Conservation (phyloP, 2,329 filamentous ascomycete species). For the Beauveria asiatica region DNA sequence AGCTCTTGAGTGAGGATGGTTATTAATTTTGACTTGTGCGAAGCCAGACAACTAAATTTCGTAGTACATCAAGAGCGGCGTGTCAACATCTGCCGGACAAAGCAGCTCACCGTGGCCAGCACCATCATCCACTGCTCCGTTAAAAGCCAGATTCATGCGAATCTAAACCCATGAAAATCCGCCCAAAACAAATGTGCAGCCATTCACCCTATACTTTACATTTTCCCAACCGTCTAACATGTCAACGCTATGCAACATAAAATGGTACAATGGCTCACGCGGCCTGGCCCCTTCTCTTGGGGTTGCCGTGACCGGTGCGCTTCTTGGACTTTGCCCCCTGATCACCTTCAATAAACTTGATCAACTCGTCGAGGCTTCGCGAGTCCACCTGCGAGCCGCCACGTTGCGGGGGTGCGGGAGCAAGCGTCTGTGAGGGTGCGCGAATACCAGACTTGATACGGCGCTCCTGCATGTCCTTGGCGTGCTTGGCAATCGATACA, state of each 20-base stretch:
- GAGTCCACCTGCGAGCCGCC: slow-evolving; percentile 49
- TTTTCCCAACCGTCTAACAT: slow-evolving; percentile 8
- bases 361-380: slow-evolving; percentile 82
- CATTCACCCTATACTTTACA: slow-evolving; percentile 2
- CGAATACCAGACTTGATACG: slow-evolving; percentile 62
- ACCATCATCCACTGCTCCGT: background rate
- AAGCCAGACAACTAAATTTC: background rate
- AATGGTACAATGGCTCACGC: slow-evolving; percentile 2
- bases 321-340: slow-evolving; percentile 49
- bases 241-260: slow-evolving; percentile 2
- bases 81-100: background rate
- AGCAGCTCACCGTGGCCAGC: background rate
- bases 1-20: slow-evolving; percentile 16
- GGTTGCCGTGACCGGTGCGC: slow-evolving; percentile 43
- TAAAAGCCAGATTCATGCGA: background rate
- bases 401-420: slow-evolving; percentile 24
- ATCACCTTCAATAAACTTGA: slow-evolving; percentile 88
- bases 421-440: slow-evolving; percentile 21
- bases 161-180: background rate
- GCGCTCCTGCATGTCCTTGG: slow-evolving; percentile 73
- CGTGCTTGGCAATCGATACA: slow-evolving; percentile 87
- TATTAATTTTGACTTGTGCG: slow-evolving; percentile 5
- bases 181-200: background rate
- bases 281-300: slow-evolving; percentile 40
- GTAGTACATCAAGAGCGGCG: slow-evolving; percentile 7